Base-by-base conservation (phyloP, 2,329 filamentous ascomycete species). In the Cercospora zeae-maydis region DNA sequence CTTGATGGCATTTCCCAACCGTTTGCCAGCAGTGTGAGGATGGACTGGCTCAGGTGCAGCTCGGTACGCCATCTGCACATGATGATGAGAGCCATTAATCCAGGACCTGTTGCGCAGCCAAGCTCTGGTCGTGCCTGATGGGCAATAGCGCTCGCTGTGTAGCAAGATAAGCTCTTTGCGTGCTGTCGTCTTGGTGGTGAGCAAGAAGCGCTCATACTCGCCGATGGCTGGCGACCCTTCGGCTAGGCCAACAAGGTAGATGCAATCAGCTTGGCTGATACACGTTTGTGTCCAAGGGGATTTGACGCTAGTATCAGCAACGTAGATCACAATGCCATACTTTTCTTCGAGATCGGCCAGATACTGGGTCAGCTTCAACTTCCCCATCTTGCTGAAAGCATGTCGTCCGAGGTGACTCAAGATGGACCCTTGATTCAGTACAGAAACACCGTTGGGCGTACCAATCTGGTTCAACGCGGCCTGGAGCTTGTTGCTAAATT, bases 211-310 rank as follows among this genome's bases (percentile, higher is more conserved):
- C 75, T 99, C 95, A 70, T 98, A 99, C 75, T 99, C 96, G 45
- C 95, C 95, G 68, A 98, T 95, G 49, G 85, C 88, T 0, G 95
- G 89, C 2, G 93, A 96, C 0, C 89, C 89, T 74, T 98, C 95
- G 0, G 93, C 95, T 13, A 98, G 79, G 0, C 92, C 95, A 30
- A 99, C 92, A 8, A 99, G 82, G 7, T 99, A 82, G 67, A 99
- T 97, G 69, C 93, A 97, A 77, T 99, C 95, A 1, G 95, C 95
- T 77, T 99, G 95, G 14, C 90, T 89, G 67, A 99, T 97, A 75
- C 96, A 99, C 0, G 95, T 98, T 73, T 97, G 92, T 0, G 96
- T 99, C 95, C 95, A 99, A 0, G 93, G 93, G 1, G 96, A 92
- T 71, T 96, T 98, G 71, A 98, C 95, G 64, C 88, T 96, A 4